Conservation (phyloP, 495 filamentous ascomycete genomes). For the Neurospora intermedia region DNA sequence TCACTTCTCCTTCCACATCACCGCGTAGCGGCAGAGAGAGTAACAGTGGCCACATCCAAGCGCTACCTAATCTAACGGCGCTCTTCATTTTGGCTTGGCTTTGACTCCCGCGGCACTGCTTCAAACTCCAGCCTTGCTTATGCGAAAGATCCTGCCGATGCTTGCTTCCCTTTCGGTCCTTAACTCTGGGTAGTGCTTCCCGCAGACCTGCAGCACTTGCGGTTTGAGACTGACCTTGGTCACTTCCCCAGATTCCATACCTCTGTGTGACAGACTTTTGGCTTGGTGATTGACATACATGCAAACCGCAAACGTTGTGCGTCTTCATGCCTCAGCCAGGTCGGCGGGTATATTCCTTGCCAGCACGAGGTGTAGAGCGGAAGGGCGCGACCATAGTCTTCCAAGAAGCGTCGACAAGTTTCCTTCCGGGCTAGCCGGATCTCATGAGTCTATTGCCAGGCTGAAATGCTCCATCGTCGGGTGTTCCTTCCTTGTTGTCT, state of each 20-base stretch:
- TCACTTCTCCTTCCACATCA: background rate
- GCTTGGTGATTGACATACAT: no score
- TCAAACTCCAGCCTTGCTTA: background rate
- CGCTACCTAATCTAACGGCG: no score
- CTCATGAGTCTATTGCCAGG: background rate
- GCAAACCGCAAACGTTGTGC: no score
- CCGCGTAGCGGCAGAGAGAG: background rate
- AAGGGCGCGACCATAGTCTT: background rate
- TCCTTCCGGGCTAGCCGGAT: background rate
- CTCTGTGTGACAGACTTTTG: no score
- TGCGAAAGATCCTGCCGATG: background rate
- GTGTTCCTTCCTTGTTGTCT: background rate
- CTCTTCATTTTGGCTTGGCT: background rate
- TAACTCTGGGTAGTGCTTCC: no score
- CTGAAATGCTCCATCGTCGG: background rate
- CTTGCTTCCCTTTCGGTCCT: background rate
- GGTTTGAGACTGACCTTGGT: no score
- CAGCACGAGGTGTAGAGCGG: no score
- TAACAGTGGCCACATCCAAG: background rate
- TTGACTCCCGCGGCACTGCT: background rate
- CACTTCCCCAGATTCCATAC: no score
- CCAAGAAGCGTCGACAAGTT: background rate
- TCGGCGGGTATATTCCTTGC: no score
- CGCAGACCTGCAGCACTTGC: no score
- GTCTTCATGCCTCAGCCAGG: no score